These are phyloP conservation scores for Mytilinidion resinicola DNA, from an alignment of 495 filamentous ascomycete species.

Conservation along the genomic window DNA sequence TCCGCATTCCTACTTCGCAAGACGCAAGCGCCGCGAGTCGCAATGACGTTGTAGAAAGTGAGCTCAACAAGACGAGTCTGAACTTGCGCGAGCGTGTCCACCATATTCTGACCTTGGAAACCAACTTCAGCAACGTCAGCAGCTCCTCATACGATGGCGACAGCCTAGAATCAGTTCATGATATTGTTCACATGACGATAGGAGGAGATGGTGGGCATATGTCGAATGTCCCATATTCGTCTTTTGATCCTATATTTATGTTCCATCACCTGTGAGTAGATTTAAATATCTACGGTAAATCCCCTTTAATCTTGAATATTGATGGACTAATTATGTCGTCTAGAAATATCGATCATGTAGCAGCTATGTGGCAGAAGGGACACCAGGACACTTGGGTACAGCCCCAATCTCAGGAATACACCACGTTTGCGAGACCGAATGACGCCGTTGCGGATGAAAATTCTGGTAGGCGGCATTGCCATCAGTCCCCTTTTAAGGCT, in stretches of 20 bases:
- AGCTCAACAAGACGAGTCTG: conserved; percentile 43
- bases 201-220: conserved; percentile 58
- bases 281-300: background rate
- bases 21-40: conserved; percentile 15
- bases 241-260: conserved; percentile 71
- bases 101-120: conserved; percentile 52
- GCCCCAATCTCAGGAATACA: conserved; percentile 40
- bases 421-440: conserved; percentile 47
- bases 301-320: conserved; percentile 11
- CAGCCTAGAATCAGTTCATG: conserved; percentile 59
- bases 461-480: conserved; percentile 28
- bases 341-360: conserved; percentile 59
- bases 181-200: conserved; percentile 51
- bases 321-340: conserved; percentile 19
- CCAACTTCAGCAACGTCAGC: conserved; percentile 52
- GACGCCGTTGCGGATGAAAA: conserved; percentile 36
- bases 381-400: conserved; percentile 54
- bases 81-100: conserved; percentile 50
- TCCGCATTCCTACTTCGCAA: conserved; percentile 16
- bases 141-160: conserved; percentile 49
- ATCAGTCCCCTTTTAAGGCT: background rate
- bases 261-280: conserved; percentile 49
- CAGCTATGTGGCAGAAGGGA: conserved; percentile 66
- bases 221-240: conserved; percentile 56
- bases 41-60: conserved; percentile 25